These are phyloP conservation scores for Chlamydomonas sp. DNA, from an alignment of 139 green algal genomes.

Conservation along the genomic window DNA sequence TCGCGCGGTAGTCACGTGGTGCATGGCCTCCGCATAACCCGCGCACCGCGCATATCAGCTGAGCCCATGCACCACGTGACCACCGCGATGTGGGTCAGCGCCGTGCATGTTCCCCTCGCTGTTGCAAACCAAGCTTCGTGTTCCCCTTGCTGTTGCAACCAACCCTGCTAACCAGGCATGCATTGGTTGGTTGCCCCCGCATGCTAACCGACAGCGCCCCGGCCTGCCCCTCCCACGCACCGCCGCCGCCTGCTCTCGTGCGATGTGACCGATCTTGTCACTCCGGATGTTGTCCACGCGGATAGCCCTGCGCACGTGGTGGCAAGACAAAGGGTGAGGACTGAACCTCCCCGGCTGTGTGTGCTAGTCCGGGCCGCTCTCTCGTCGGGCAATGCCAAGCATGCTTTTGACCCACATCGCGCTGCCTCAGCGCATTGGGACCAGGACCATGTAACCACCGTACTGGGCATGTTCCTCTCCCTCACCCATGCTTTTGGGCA, in stretches of 20 bases:
- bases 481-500: background rate
- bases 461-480: background rate
- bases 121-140: too few species aligned
- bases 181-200: background rate
- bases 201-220: background rate
- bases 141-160: too few species aligned
- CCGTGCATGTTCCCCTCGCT: too few species aligned
- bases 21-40: background rate
- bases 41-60: background rate
- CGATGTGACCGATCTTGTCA: conserved; percentile 61
- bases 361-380: background rate
- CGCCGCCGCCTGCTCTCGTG: conserved; percentile 36
- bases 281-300: conserved; percentile 69
- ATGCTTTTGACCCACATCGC: too few species aligned
- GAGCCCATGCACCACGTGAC: background rate
- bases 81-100: background rate
- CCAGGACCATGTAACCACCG: background rate
- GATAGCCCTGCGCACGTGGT: conserved; percentile 51
- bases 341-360: background rate
- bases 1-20: background rate
- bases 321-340: background rate
- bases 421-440: too few species aligned
- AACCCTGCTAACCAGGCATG: too few species aligned
- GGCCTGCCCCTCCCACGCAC: background rate
- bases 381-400: too few species aligned